Evolutionary conservation across 1,139 yeast species (phyloP).

Genomic region (Saccharomyces hybrid): DNA sequence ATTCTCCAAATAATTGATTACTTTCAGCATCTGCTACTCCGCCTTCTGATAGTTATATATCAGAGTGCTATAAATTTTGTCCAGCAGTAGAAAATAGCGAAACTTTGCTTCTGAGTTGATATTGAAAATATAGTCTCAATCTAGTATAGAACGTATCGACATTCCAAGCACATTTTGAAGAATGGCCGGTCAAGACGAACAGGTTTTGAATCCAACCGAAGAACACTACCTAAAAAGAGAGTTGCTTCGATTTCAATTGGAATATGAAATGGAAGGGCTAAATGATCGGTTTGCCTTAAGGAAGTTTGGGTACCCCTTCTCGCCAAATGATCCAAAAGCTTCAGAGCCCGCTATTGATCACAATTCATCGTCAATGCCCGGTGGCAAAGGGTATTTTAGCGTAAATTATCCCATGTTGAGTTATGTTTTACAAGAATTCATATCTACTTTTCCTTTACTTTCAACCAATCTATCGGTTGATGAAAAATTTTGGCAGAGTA

Average conservation of each 20-base stretch:
- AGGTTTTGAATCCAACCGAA: conserved; percentile 41
- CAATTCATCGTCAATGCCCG: neutral
- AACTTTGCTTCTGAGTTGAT: neutral
- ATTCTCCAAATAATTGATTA: neutral
- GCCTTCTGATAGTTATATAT: neutral
- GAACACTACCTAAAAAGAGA: conserved; percentile 85
- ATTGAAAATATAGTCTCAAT: no score
- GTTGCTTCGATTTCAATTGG: conserved; percentile 54
- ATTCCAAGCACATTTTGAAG: no score
- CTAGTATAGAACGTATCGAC: no score
- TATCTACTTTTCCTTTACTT: conserved; percentile 70
- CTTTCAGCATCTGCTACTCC: neutral
- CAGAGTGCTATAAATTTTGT: neutral
- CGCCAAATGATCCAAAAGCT: conserved; percentile 30
- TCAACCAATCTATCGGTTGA: conserved; percentile 41
- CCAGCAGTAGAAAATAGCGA: neutral
- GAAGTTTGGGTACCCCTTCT: conserved; percentile 69
- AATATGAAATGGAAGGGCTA: conserved; percentile 52
- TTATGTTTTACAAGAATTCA: conserved; percentile 54
- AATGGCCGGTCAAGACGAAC: neutral
- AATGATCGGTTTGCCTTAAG: conserved; percentile 54
- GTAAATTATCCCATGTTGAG: conserved; percentile 36
- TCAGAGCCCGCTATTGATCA: neutral
- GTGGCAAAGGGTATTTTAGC: neutral
- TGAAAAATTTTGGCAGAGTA: conserved; percentile 62